A percentile compares a stretch with the other conserved stretches of the same genome.
Evolutionary conservation across 2,329 filamentous ascomycete species (phyloP).

Genomic region (Rosellinia necatrix): DNA sequence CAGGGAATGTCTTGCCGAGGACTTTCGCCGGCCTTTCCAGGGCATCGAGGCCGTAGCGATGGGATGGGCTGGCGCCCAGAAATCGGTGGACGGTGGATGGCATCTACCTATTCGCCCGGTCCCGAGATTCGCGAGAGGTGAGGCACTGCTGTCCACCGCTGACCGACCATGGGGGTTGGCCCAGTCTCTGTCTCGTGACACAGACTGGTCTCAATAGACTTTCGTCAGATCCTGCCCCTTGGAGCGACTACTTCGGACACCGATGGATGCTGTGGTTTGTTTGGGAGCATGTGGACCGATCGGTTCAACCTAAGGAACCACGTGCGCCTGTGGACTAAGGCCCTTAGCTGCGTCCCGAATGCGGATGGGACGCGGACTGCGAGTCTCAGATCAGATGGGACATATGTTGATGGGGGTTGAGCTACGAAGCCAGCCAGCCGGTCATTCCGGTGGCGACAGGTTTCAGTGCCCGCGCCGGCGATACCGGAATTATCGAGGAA

Average conservation of each 20-base stretch:
- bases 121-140: conserved; percentile 27
- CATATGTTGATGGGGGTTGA: conserved; percentile 29
- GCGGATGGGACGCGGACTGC: conserved; percentile 41
- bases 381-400: conserved; percentile 26
- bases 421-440: conserved; percentile 42
- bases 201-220: conserved; percentile 45
- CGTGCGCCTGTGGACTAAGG: conserved; percentile 42
- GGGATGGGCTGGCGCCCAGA: conserved; percentile 42
- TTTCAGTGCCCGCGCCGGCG: conserved; percentile 38
- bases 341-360: conserved; percentile 38
- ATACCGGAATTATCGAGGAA: conserved; percentile 40
- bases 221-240: conserved; percentile 45
- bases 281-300: conserved; percentile 43
- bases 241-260: conserved; percentile 46
- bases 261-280: conserved; percentile 42
- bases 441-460: conserved; percentile 45
- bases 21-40: too few species aligned
- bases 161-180: conserved; percentile 42
- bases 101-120: conserved; percentile 41
- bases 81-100: conserved; percentile 48
- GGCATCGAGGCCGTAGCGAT: conserved; percentile 42
- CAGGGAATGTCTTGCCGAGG: conserved; percentile 46
- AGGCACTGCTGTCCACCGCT: conserved; percentile 43
- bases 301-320: conserved; percentile 43
- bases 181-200: conserved; percentile 46